Conservation (phyloP, 164 flowering plant species). For the Umbilicus rupestris region DNA sequence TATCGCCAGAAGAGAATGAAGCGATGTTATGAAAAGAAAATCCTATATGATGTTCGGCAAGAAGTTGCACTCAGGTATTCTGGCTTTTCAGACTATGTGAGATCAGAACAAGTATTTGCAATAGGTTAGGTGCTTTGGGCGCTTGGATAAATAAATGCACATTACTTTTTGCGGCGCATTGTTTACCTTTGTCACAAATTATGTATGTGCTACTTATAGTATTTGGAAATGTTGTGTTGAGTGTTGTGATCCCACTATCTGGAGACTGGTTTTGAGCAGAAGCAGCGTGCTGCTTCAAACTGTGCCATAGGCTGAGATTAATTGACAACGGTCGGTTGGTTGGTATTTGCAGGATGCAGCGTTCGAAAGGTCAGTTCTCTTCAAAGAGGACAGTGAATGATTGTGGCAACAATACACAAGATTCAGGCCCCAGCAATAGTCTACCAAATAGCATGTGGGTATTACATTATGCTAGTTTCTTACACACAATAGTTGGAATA, state of each 20-base stretch:
- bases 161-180: too few species aligned
- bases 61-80: slow-evolving; percentile 35
- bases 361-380: slow-evolving; percentile 2
- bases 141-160: too few species aligned
- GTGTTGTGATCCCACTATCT: neutral
- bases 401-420: neutral
- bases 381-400: neutral
- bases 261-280: neutral
- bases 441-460: neutral
- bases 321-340: neutral
- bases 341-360: neutral
- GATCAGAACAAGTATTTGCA: neutral
- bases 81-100: neutral
- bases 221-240: too few species aligned
- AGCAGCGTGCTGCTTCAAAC: neutral
- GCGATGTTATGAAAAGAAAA: slow-evolving; percentile 32
- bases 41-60: slow-evolving; percentile 25
- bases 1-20: slow-evolving; percentile 32
- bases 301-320: neutral
- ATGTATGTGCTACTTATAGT: too few species aligned
- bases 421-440: neutral
- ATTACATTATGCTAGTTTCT: neutral
- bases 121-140: neutral
- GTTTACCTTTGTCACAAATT: neutral
- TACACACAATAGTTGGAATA: too few species aligned